These are phyloP conservation scores for Closterium sp. DNA, from an alignment of 139 green algal genomes.

Conservation along the genomic window DNA sequence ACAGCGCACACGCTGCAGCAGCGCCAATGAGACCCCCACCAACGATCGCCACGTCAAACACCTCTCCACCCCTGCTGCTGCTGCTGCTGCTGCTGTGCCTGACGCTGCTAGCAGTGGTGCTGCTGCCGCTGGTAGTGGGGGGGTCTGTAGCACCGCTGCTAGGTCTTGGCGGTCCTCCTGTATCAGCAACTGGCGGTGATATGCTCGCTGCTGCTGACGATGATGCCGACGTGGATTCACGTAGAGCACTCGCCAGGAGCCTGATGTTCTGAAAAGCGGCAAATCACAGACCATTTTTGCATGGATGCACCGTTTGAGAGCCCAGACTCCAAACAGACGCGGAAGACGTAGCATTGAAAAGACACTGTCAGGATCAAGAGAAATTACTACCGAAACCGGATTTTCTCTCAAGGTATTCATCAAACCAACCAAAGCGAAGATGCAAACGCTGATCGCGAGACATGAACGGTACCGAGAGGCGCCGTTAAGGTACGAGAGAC, in stretches of 20 bases:
- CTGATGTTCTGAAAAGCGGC: neutral
- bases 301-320: neutral
- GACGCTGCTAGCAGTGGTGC: neutral
- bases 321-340: neutral
- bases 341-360: neutral
- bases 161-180: neutral
- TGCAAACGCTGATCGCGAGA: too few relatives aligned
- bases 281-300: neutral
- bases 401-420: too few relatives aligned
- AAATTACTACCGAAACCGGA: too few relatives aligned
- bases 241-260: neutral
- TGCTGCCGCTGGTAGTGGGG: neutral
- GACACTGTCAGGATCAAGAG: too few relatives aligned
- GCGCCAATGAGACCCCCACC: slow-evolving; percentile 8
- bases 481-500: too few relatives aligned
- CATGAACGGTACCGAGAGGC: too few relatives aligned
- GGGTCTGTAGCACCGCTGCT: neutral
- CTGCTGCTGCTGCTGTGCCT: neutral
- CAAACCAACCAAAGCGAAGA: too few relatives aligned
- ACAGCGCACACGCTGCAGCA: slow-evolving; percentile 2
- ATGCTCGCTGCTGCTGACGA: neutral
- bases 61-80: neutral
- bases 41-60: slow-evolving; percentile 1
- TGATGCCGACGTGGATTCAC: neutral
- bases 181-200: neutral